phyloP scores from a whole-genome alignment of 805 yeast species.

The Metschnikowia arizonensis region DNA sequence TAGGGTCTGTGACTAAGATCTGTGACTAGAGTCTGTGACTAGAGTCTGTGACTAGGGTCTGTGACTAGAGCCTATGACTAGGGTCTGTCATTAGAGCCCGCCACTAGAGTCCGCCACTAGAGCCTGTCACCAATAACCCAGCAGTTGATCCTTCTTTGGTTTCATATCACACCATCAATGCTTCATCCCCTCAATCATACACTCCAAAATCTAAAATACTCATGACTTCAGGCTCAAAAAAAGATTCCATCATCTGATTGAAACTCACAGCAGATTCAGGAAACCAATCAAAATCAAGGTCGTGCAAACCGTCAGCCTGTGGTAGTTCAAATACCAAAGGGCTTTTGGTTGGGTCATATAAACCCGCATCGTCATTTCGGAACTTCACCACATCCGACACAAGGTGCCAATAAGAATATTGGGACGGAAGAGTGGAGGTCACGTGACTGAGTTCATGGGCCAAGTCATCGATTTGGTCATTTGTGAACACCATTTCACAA shows the following conservation, averaged over 20 bases:
- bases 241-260: conserved; percentile 12
- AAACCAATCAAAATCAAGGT: conserved; percentile 5
- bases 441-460: background rate
- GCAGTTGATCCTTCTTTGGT: too few species aligned
- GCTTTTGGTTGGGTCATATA: conserved; percentile 11
- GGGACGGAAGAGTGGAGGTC: background rate
- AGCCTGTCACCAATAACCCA: too few species aligned
- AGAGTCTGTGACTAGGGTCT: too few species aligned
- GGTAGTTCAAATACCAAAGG: conserved; percentile 7
- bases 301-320: background rate
- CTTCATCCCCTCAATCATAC: background rate
- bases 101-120: too few species aligned
- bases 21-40: too few species aligned
- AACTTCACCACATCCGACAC: conserved; percentile 12
- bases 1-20: too few species aligned
- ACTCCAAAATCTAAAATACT: background rate
- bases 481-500: background rate
- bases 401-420: conserved; percentile 5
- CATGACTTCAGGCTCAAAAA: conserved; percentile 6
- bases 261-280: conserved; percentile 7
- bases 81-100: too few species aligned
- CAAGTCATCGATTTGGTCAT: background rate
- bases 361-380: conserved; percentile 2
- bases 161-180: too few species aligned
- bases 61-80: too few species aligned